Conservation (phyloP, 225 moss, liverwort and hornwort genomes). For the Pleurozium schreberi region DNA sequence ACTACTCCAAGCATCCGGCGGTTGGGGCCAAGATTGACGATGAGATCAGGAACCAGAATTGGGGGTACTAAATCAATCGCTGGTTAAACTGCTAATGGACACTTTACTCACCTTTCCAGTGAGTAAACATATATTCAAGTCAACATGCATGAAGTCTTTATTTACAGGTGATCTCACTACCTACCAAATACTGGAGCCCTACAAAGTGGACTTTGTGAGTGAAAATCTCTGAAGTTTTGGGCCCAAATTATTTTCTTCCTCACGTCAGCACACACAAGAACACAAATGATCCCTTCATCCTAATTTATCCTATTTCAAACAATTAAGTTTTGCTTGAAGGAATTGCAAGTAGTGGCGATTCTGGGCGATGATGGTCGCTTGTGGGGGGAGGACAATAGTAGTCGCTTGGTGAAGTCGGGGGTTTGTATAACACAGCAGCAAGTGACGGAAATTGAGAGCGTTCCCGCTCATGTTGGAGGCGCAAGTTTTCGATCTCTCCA, state of each 20-base stretch:
- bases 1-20: slow-evolving; percentile 59
- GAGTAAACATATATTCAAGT: too few species aligned
- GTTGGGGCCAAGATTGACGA: slow-evolving; percentile 70
- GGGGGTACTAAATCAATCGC: slow-evolving; percentile 25
- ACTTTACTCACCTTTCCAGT: not conserved
- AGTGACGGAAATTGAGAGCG: not conserved
- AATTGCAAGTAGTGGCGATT: not conserved
- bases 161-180: not conserved
- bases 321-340: too few species aligned
- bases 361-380: not conserved
- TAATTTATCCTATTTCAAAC: not conserved
- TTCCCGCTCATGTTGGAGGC: not conserved
- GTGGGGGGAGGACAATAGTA: too few species aligned
- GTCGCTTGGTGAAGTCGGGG: too few species aligned
- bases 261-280: not conserved
- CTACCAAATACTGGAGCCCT: not conserved
- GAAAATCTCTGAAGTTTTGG: not conserved
- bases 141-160: too few species aligned
- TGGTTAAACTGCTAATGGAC: not conserved
- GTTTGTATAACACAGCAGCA: too few species aligned
- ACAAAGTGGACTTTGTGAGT: not conserved
- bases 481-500: not conserved
- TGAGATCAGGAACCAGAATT: slow-evolving; percentile 70
- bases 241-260: not conserved
- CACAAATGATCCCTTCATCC: not conserved